Evolutionary conservation across 257 asterid species (phyloP), one percentile per base, ranked within the genome.

Genomic region (Pogostemon cablin): DNA sequence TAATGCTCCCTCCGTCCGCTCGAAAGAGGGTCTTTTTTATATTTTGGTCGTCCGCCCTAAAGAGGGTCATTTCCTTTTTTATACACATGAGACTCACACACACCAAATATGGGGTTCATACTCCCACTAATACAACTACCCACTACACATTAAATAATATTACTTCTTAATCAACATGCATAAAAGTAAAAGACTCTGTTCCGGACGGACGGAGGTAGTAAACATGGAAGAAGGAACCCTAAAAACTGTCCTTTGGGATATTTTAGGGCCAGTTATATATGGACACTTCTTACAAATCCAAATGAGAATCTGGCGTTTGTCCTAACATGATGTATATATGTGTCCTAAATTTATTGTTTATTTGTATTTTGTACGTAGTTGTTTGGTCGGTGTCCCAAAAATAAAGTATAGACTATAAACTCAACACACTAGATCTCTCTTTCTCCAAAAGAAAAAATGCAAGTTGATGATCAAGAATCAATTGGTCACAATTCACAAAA

Each of bases 181-280:
- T 15, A 15, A 15, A 15, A 15, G 17, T 15, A 15, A 15, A 15
- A 15, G 17, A 15, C 0, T 0, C 17, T 15, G 0, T 15, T 15
- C 0, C 0, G 17, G 17, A 15, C 17, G 0, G 17, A 15, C 17
- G 17, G 17, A 15, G 17, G 17, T 0, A 15, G 17, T 15, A 15
- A 15, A 15, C 17, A 15, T 15, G 17, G 17, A 15, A 15, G 17
- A 15, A 15, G 17, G 17, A 9, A 57, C 35, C 17, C 20, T 62
- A 40, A 32, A 41, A 39, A 61, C 47, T 59, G 85, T 62, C 87
- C 83, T 68, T 86, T 78, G 83, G 79, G 83, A 70, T 66, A 44
- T 64, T 65, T 50, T 40, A 72, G 74, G 77, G 87, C 80, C 79
- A 62, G 17, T 77, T 74, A 58, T 57, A 65, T 34, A 7, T n/a